phyloP scores from a whole-genome alignment of 257 asterid genomes.

The Fraxinus americana region DNA sequence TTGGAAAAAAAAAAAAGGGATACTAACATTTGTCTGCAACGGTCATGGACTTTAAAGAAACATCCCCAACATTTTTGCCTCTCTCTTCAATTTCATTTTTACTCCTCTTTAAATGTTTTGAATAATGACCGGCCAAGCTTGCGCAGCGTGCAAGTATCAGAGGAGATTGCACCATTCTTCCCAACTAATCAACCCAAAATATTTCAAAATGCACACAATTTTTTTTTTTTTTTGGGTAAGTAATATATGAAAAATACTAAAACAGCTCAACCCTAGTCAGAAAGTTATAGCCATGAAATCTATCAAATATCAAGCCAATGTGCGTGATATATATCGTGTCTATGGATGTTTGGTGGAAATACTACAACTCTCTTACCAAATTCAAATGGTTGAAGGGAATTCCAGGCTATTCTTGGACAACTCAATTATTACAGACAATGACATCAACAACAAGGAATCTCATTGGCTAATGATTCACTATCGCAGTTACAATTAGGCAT shows the following conservation, averaged over 20 bases:
- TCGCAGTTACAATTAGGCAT: constrained; percentile 68
- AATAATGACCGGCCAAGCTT: constrained; percentile 81
- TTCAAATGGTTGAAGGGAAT: constrained; percentile 61
- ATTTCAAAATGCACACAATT: constrained; percentile 70
- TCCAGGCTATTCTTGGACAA: constrained; percentile 60
- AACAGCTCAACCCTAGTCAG: constrained; percentile 55
- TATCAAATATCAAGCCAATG: constrained; percentile 65
- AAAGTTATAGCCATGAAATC: constrained; percentile 70
- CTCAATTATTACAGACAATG: constrained; percentile 56
- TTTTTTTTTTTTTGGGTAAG: constrained; percentile 63
- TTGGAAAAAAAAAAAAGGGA: too few species aligned
- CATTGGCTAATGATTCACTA: constrained; percentile 40
- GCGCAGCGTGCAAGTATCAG: constrained; percentile 90
- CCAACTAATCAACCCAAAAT: constrained; percentile 76
- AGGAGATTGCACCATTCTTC: constrained; percentile 72
- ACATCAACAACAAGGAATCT: constrained; percentile 44
- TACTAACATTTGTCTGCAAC: too few species aligned
- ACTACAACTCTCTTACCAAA: constrained; percentile 44
- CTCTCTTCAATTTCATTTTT: constrained; percentile 39
- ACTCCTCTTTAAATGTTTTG: constrained; percentile 29
- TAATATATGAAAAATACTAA: constrained; percentile 61
- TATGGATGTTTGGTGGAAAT: constrained; percentile 61
- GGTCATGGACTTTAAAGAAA: too few species aligned
- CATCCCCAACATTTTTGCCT: too few species aligned
- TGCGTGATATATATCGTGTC: constrained; percentile 65